A percentile compares a stretch with the other conserved stretches of the same genome.
These are phyloP conservation scores for Boletus barrowsii DNA, from an alignment of 768 basidiomycete genomes.

Conservation along the genomic window DNA sequence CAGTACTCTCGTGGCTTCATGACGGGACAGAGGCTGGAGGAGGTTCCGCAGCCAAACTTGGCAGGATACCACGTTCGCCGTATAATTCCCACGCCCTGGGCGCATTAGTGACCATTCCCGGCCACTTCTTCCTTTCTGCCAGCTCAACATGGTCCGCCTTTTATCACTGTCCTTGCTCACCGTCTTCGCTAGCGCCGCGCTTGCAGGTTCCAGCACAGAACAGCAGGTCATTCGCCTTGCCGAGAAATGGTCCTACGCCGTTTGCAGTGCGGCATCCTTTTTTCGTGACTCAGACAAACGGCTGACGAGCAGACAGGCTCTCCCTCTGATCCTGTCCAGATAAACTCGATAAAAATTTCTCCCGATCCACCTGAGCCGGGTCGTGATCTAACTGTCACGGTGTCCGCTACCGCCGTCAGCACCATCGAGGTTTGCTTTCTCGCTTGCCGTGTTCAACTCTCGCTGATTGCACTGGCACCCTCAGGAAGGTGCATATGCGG, in stretches of 20 bases:
- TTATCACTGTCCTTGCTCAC: constrained; percentile 27
- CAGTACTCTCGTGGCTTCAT: constrained; percentile 87
- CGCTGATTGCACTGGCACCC: constrained; percentile 8
- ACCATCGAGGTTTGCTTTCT: constrained; percentile 57
- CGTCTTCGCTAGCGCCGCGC: constrained; percentile 21
- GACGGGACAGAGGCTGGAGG: constrained; percentile 1
- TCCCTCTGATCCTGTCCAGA: constrained; percentile 46
- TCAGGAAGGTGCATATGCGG: constrained; percentile 88
- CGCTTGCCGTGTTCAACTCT: neutral
- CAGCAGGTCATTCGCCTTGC: constrained; percentile 36
- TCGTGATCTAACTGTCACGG: constrained; percentile 81
- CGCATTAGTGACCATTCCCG: constrained; percentile 14
- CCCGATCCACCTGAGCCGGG: constrained; percentile 94
- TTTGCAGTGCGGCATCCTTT: constrained; percentile 64
- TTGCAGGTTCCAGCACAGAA: constrained; percentile 22
- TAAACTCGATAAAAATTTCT: constrained; percentile 66
- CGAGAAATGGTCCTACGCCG: constrained; percentile 59
- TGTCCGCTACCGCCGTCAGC: constrained; percentile 55
- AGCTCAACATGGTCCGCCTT: constrained; percentile 29
- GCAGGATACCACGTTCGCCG: neutral
- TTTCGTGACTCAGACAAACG: neutral
- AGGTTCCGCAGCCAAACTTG: constrained; percentile 2
- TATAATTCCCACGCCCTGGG: constrained; percentile 19
- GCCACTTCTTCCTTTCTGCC: constrained; percentile 18
- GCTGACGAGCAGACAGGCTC: constrained; percentile 38